A percentile compares a stretch with the other conserved stretches of the same genome.
Evolutionary conservation across 495 filamentous ascomycete species (phyloP).

Genomic region (Talaromyces thailandensis): DNA sequence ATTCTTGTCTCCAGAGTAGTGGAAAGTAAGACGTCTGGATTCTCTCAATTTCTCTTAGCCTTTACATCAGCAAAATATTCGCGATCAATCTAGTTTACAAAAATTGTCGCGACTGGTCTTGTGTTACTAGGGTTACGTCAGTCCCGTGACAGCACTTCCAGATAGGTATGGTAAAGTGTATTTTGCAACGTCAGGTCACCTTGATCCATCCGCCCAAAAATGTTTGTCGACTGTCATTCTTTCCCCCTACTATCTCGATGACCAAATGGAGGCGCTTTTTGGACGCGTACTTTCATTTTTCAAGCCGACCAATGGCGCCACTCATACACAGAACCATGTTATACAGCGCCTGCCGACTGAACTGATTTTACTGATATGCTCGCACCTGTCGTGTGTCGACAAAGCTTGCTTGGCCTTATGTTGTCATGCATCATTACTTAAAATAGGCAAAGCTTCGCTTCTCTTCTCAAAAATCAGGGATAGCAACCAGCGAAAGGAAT

Average conservation of each 20-base stretch:
- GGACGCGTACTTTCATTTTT: not conserved
- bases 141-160: not conserved
- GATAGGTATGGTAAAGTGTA: not conserved
- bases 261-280: not conserved
- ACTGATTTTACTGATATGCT: conserved; percentile 4
- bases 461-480: not conserved
- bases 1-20: too few relatives aligned
- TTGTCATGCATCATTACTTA: not conserved
- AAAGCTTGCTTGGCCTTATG: not conserved
- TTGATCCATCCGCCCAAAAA: not conserved
- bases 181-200: not conserved
- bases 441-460: not conserved
- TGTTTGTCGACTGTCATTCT: not conserved
- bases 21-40: too few relatives aligned
- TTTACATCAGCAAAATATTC: too few relatives aligned
- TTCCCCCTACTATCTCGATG: not conserved
- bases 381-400: not conserved
- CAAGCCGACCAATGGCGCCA: not conserved
- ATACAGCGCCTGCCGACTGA: not conserved
- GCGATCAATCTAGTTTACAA: too few relatives aligned
- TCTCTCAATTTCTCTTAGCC: too few relatives aligned
- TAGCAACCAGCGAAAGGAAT: not conserved
- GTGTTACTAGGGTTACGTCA: not conserved
- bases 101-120: too few relatives aligned
- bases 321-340: not conserved